phyloP scores from a whole-genome alignment of 2,329 filamentous ascomycete species.

The Xylariaceae sp. region DNA sequence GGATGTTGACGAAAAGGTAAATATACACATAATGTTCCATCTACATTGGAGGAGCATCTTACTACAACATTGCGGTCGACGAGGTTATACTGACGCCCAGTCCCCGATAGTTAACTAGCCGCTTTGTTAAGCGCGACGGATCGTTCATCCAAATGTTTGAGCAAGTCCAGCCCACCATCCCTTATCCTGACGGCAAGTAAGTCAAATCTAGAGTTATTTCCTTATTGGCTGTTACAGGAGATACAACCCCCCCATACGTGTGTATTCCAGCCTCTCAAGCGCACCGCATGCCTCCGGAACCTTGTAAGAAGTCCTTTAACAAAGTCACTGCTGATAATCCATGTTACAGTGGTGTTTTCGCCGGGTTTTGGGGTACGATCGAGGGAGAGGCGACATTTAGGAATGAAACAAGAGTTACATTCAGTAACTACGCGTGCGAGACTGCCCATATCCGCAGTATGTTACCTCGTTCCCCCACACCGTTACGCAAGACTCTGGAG shows the following conservation, averaged over 20 bases:
- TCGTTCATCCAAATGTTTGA: conserved; percentile 7
- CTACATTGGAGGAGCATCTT: not conserved
- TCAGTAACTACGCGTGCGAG: conserved; percentile 12
- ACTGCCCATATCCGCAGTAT: conserved; percentile 6
- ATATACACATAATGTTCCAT: not conserved
- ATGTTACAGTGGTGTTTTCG: conserved; percentile 7
- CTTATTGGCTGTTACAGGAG: no score
- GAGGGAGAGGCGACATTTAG: not conserved
- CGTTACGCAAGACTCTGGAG: not conserved
- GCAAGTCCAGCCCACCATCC: conserved; percentile 12
- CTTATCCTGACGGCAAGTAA: conserved; percentile 11
- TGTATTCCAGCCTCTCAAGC: no score
- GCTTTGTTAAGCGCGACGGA: not conserved
- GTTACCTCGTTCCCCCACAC: not conserved
- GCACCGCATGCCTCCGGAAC: not conserved
- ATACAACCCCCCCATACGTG: not conserved
- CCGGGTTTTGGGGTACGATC: conserved; percentile 6
- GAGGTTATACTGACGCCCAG: not conserved
- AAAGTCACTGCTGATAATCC: not conserved
- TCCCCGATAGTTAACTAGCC: not conserved
- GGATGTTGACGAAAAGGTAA: conserved; percentile 13
- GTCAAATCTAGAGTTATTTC: not conserved
- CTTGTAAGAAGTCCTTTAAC: not conserved
- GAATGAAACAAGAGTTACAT: conserved; percentile 9
- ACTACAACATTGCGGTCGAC: not conserved